phyloP scores from a whole-genome alignment of 1,284 basidiomycete genomes.

The Baeospora myosura region DNA sequence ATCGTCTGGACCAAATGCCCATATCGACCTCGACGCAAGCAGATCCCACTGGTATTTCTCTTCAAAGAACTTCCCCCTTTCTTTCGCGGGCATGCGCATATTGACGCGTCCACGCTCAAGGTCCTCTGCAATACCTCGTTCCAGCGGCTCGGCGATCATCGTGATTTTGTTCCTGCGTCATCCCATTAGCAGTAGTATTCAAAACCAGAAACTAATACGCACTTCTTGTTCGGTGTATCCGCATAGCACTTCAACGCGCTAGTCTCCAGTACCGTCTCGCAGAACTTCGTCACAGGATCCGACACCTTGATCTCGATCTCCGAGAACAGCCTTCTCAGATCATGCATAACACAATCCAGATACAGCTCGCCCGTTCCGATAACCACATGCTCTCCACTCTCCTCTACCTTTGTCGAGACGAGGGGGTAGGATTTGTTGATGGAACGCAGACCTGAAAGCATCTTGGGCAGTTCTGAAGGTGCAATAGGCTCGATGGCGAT shows the following conservation, averaged over 20 bases:
- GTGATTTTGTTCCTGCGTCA: slow-evolving; percentile 85
- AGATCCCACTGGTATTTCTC: slow-evolving; percentile 98
- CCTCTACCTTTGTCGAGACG: slow-evolving; percentile 92
- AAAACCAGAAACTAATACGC: slow-evolving; percentile 18
- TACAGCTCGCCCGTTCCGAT: slow-evolving; percentile 97
- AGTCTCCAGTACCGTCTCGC: slow-evolving; percentile 97
- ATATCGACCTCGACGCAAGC: slow-evolving; percentile 94
- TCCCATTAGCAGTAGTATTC: slow-evolving; percentile 5
- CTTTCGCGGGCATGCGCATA: slow-evolving; percentile 90
- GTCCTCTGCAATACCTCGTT: slow-evolving; percentile 90
- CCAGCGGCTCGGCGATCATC: slow-evolving; percentile 95
- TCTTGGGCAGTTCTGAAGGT: slow-evolving; percentile 96
- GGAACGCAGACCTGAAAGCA: slow-evolving; percentile 93
- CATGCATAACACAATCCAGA: slow-evolving; percentile 95
- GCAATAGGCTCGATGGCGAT: slow-evolving; percentile 97
- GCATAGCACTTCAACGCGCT: slow-evolving; percentile 98
- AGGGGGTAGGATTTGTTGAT: slow-evolving; percentile 98
- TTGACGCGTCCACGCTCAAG: slow-evolving; percentile 87
- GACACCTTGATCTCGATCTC: slow-evolving; percentile 99
- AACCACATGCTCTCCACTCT: slow-evolving; percentile 95
- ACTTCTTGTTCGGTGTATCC: slow-evolving; percentile 99
- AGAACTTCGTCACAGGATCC: slow-evolving; percentile 97
- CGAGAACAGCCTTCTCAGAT: slow-evolving; percentile 85
- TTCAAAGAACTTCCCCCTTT: slow-evolving; percentile 90
- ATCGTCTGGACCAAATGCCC: slow-evolving; percentile 99